These are phyloP conservation scores for Diplodia sapinea DNA, from an alignment of 2,329 filamentous ascomycete species.

Conservation along the genomic window DNA sequence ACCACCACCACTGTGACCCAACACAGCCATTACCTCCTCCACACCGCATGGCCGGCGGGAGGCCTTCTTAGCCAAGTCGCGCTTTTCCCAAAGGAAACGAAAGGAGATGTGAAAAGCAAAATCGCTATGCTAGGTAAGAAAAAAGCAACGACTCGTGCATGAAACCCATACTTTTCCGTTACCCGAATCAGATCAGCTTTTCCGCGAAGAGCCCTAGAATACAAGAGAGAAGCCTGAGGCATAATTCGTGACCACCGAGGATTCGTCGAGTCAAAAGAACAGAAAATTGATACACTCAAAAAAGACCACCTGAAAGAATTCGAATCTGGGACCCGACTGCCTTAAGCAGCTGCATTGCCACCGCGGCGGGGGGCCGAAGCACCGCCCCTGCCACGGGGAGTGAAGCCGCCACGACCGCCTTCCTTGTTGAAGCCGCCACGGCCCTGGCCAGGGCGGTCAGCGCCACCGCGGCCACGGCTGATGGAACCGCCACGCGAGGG, in stretches of 20 bases:
- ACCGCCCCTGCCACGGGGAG: conserved; percentile 49
- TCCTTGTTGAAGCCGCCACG: conserved; percentile 74
- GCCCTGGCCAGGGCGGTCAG: conserved; percentile 64
- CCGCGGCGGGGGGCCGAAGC: conserved; percentile 61
- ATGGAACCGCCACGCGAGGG: conserved; percentile 47
- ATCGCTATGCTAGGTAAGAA: conserved; percentile 32
- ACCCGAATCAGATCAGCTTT: conserved; percentile 33
- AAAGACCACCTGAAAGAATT: conserved; percentile 27
- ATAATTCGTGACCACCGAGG: conserved; percentile 31
- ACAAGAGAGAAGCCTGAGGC: conserved; percentile 32
- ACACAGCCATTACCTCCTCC: conserved; percentile 28
- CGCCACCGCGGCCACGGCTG: conserved; percentile 69
- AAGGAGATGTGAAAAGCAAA: conserved; percentile 30
- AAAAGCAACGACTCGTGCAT: conserved; percentile 31
- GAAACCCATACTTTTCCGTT: conserved; percentile 32
- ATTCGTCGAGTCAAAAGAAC: conserved; percentile 26
- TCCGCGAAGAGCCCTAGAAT: conserved; percentile 31
- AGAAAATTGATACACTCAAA: conserved; percentile 20
- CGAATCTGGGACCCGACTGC: neutral
- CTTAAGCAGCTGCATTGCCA: conserved; percentile 44
- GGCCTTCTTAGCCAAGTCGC: conserved; percentile 25
- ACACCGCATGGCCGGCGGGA: conserved; percentile 12
- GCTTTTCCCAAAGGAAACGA: conserved; percentile 28
- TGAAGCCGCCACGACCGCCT: conserved; percentile 70
- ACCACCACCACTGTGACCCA: conserved; percentile 5